A percentile compares a stretch with the other conserved stretches of the same genome.
phyloP scores from a whole-genome alignment of 257 asterid genomes.

The Nicotiana knightiana region DNA sequence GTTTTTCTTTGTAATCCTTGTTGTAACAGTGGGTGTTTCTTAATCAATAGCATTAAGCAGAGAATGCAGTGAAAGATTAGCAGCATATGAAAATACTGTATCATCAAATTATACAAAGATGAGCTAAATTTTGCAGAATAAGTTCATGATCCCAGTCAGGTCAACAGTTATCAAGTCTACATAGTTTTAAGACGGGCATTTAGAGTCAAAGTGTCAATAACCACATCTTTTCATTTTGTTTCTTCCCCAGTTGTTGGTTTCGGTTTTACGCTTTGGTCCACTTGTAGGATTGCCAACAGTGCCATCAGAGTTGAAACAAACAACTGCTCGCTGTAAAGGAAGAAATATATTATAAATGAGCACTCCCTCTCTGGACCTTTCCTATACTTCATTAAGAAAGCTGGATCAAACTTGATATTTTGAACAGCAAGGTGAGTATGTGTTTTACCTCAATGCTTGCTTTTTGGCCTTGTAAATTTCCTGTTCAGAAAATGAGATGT shows the following conservation, averaged over 20 bases:
- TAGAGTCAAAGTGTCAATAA: neutral
- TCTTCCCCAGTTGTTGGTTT: slow-evolving; percentile 4
- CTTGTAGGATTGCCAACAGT: neutral
- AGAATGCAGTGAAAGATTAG: neutral
- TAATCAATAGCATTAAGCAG: neutral
- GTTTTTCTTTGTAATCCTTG: neutral
- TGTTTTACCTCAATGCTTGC: slow-evolving; percentile 14
- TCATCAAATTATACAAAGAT: neutral
- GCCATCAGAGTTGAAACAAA: slow-evolving; percentile 3
- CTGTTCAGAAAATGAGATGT: neutral
- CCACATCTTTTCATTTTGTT: slow-evolving; percentile 9
- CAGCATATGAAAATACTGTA: neutral
- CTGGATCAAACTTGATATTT: neutral
- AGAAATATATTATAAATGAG: neutral
- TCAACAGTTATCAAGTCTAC: neutral
- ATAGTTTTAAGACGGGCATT: neutral
- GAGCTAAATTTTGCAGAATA: neutral
- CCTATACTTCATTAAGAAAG: neutral
- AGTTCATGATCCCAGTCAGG: neutral
- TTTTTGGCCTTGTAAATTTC: neutral
- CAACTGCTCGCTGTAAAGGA: slow-evolving; percentile 11
- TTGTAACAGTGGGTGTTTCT: neutral
- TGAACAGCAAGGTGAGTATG: neutral
- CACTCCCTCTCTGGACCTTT: neutral
- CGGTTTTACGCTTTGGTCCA: slow-evolving; percentile 11